Base-by-base conservation (phyloP, 1,284 basidiomycete genomes). In the Melampsora americana region DNA sequence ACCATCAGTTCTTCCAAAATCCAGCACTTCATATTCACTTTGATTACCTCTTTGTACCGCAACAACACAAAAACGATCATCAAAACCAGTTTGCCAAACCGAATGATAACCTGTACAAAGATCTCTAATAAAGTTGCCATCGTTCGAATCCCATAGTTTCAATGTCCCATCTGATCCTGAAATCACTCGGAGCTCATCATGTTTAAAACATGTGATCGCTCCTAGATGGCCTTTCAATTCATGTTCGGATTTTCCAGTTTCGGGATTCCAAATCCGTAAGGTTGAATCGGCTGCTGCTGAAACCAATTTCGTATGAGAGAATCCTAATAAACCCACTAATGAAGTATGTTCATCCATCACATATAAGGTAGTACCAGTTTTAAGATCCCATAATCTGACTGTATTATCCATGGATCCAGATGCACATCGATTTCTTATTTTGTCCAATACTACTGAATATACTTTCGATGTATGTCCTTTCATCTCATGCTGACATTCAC, bases 321-420 rank as follows among this genome's bases (percentile, higher is more conserved):
- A 77, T 23, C 81, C 79, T n/a, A 83, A 77, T 9, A 83, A 77
- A 9, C 81, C 81, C 64, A 83, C 82, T 66, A 83, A 78, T 6
- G 80, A 81, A 20, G 79, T 79, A 69, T 83, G 81, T 5, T 81
- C 81, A 28, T 82, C 81, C 20, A 97, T 86, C 0, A 89, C 89
- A 80, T 92, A 89, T 53, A 90, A 86, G 78, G 90, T 91, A 80
- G 89, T 86, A 0, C 94, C 94, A 0, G 87, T 92, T 62, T 86
- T 87, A 39, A 94, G 85, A 79, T 91, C 90, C 94, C 94, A 97
- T 46, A 97, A 88, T 70, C 92, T 90, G 79, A 96, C 93, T 1
- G 92, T 94, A 71, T 92, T 91, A 82, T 96, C 94, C 93, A 96
- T 95, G 0, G 94, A 96, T 5, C 94, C 94, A 0, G 94, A 96